Evolutionary conservation across 176 grass and related monocot genomes (phyloP).

Genomic region (Hsuehochloa calcarea): DNA sequence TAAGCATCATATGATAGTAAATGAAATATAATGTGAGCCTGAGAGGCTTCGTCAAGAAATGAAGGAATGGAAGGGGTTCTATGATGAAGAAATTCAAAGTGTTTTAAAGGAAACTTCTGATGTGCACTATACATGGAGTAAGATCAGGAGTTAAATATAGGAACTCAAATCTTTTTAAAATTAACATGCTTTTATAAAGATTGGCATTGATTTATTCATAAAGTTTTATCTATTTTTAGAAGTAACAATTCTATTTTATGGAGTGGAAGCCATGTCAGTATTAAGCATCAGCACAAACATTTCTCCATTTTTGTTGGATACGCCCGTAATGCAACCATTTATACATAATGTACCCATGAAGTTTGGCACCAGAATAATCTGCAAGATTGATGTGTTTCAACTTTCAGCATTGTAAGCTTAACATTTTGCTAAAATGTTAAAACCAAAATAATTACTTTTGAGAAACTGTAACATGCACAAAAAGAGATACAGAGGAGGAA

Average conservation of each 20-base stretch:
- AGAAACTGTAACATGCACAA: slow-evolving; percentile 13
- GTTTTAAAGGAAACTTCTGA: background rate
- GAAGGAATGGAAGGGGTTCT: background rate
- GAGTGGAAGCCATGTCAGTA: background rate
- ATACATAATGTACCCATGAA: background rate
- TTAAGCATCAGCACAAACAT: background rate
- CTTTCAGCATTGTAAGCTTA: background rate
- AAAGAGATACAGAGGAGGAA: background rate
- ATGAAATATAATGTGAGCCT: background rate
- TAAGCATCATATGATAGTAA: background rate
- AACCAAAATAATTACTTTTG: background rate
- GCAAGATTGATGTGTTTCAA: background rate
- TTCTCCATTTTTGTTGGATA: slow-evolving; percentile 7
- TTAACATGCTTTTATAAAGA: background rate
- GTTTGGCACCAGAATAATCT: background rate
- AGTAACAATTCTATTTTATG: background rate
- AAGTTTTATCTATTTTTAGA: background rate
- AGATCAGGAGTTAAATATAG: background rate
- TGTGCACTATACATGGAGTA: background rate
- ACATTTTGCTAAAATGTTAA: slow-evolving; percentile 1
- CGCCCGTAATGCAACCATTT: background rate
- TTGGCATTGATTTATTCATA: background rate
- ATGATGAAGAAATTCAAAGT: background rate
- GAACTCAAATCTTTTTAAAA: background rate
- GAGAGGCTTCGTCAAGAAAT: background rate